Base-by-base conservation (phyloP, 129 eudicot species). In the Tagetes erecta region DNA sequence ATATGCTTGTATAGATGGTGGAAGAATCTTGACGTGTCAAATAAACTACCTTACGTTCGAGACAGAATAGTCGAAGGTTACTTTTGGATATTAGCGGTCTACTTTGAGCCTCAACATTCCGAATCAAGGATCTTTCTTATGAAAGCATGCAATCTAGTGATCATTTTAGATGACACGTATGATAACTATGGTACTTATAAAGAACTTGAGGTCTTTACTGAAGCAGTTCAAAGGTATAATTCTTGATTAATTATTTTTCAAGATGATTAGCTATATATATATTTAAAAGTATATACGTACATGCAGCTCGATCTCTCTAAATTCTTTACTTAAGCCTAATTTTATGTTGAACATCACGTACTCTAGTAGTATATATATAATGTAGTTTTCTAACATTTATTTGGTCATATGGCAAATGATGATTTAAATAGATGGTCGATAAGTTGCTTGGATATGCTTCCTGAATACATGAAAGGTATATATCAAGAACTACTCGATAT, bases 1-100 rank as follows among this genome's bases (percentile, higher is more conserved):
- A 11, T 60, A 11, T 60, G 20, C 36, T 36, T 35, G 67, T 60
- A 0, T 36, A 60, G 67, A 60, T 60, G 59, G 59, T 53, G 59
- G 59, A 53, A 53, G 59, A 53, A 53, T 53, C 34, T 53, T 14
- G 82, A 85, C 67, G 68, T 80, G 13, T 33, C 40, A 20, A 68
- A 51, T 12, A 84, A 81, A 53, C 76, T 84, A 62, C 84, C 91
- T 6, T 83, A 70, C 64, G 87, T 84, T 33, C 80, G 87, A 53
- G 90, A 86, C 40, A 84, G 87, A 78, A 33, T 88, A 64, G 84
- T 75, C 44, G 89, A 83, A 63, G 78, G 85, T 50, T 88, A 80
- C 64, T 88, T 88, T 68, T 85, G 87, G 88, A 49, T 60, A 31
- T 11, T 83, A 14, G 86, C 67, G 3, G 72, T 76, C 30, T 80